A percentile compares a stretch with the other conserved stretches of the same genome.
These are phyloP conservation scores for Hyaloscypha hepaticicola DNA, from an alignment of 495 filamentous ascomycete genomes.

Conservation along the genomic window DNA sequence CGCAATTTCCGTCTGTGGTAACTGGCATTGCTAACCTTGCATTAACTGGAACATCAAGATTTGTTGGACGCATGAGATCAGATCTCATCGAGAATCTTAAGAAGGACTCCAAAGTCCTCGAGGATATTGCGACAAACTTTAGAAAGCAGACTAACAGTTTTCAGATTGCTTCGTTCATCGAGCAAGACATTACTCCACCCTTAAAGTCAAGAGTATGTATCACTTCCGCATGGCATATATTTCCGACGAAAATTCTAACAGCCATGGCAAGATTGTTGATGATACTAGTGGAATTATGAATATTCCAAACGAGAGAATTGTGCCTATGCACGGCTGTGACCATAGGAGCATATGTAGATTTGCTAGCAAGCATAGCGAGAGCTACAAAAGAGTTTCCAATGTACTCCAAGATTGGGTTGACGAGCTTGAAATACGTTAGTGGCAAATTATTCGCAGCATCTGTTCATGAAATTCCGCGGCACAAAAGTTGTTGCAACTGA, in stretches of 20 bases:
- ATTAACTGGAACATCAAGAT: slow-evolving; percentile 6
- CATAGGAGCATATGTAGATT: slow-evolving; percentile 17
- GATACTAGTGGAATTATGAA: slow-evolving; percentile 7
- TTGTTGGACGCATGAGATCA: slow-evolving; percentile 3
- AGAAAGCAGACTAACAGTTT: slow-evolving; percentile 14
- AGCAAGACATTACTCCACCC: slow-evolving; percentile 12
- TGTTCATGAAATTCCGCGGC: neutral
- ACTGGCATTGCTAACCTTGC: slow-evolving; percentile 11
- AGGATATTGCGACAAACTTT: slow-evolving; percentile 20
- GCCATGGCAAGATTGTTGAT: slow-evolving; percentile 13
- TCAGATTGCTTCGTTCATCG: slow-evolving; percentile 23
- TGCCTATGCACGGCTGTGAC: slow-evolving; percentile 14
- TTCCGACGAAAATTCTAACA: neutral
- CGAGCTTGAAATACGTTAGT: neutral
- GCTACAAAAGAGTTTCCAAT: slow-evolving; percentile 12
- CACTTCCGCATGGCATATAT: neutral
- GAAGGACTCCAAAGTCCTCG: slow-evolving; percentile 14
- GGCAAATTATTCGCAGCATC: neutral
- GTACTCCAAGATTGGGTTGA: neutral
- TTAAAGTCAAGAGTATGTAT: slow-evolving; percentile 11
- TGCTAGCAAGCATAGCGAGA: neutral
- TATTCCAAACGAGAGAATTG: slow-evolving; percentile 1
- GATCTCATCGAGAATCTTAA: slow-evolving; percentile 20
- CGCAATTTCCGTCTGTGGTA: neutral
- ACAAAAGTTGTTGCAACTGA: neutral